Conservation (phyloP, 306 rosid species). For the Citrullus colocynthis region DNA sequence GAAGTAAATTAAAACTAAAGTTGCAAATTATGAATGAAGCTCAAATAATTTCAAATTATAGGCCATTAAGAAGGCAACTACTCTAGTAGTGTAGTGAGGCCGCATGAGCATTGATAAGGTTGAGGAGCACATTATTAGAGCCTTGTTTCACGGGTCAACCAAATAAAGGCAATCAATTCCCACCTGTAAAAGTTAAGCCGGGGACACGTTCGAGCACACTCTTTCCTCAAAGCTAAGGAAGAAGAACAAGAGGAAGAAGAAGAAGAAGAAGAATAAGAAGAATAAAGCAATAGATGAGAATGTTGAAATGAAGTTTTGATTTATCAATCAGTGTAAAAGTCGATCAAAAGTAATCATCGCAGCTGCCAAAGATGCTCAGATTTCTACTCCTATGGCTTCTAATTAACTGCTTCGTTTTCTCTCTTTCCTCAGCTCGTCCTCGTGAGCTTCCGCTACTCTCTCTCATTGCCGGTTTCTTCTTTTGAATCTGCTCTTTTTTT, state of each 20-base stretch:
- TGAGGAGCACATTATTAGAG: neutral
- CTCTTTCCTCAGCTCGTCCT: constrained; percentile 27
- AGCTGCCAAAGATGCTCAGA: constrained; percentile 29
- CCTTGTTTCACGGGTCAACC: constrained; percentile 6
- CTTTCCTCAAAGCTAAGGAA: neutral
- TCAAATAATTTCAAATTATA: no score
- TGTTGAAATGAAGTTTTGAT: constrained; percentile 7
- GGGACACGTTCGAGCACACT: neutral
- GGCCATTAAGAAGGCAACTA: neutral
- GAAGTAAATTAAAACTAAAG: no score
- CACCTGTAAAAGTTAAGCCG: neutral
- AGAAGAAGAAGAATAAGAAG: neutral
- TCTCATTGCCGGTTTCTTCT: neutral
- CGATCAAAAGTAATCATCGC: neutral
- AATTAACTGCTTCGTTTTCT: constrained; percentile 22
- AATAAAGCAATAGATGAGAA: neutral
- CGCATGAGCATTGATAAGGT: neutral
- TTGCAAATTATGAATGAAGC: no score
- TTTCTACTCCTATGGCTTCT: constrained; percentile 37
- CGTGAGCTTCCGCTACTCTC: constrained; percentile 26
- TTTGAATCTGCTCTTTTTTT: neutral
- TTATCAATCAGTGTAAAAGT: neutral
- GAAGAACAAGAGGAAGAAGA: neutral
- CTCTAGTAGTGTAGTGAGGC: neutral
- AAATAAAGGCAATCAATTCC: constrained; percentile 4